Conservation (phyloP, 805 yeast genomes). For the Saturnispora quitensis region DNA sequence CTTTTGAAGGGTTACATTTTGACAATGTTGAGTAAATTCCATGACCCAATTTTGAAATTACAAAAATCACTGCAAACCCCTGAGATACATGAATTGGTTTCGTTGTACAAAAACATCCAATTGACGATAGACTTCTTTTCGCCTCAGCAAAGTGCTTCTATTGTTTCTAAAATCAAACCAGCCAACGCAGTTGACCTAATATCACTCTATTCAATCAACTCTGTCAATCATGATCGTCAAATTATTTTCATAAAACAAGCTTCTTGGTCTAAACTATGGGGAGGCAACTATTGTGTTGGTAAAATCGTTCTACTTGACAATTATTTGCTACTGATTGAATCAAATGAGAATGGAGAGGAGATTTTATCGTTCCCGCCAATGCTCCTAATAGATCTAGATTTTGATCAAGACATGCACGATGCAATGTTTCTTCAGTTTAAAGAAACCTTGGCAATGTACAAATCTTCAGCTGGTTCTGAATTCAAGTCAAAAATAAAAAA, state of each 20-base stretch:
- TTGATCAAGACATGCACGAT: conserved; percentile 7
- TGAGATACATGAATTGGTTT: conserved; percentile 7
- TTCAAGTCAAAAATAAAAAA: conserved; percentile 6
- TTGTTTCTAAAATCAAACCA: conserved; percentile 4
- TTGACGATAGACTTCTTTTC: conserved; percentile 8
- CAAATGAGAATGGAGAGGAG: conserved; percentile 9
- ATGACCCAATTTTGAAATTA: conserved; percentile 7
- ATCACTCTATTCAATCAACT: conserved; percentile 3
- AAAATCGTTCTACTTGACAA: conserved; percentile 7
- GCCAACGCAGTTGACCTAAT: not conserved
- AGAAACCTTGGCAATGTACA: conserved; percentile 5
- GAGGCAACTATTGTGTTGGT: conserved; percentile 6
- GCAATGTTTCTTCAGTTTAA: conserved; percentile 9
- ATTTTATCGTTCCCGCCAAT: conserved; percentile 4
- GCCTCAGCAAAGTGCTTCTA: conserved; percentile 5
- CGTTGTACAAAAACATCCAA: conserved; percentile 5
- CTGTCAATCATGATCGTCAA: conserved; percentile 5
- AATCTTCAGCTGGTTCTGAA: conserved; percentile 2
- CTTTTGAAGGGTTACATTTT: conserved; percentile 6
- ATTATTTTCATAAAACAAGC: conserved; percentile 5
- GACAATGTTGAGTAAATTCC: conserved; percentile 9
- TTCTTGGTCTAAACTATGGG: conserved; percentile 9
- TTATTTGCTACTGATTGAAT: conserved; percentile 4
- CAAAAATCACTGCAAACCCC: conserved; percentile 3
- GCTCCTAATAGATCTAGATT: conserved; percentile 5